These are phyloP conservation scores for Imleria badia DNA, from an alignment of 768 basidiomycete species.

Conservation along the genomic window DNA sequence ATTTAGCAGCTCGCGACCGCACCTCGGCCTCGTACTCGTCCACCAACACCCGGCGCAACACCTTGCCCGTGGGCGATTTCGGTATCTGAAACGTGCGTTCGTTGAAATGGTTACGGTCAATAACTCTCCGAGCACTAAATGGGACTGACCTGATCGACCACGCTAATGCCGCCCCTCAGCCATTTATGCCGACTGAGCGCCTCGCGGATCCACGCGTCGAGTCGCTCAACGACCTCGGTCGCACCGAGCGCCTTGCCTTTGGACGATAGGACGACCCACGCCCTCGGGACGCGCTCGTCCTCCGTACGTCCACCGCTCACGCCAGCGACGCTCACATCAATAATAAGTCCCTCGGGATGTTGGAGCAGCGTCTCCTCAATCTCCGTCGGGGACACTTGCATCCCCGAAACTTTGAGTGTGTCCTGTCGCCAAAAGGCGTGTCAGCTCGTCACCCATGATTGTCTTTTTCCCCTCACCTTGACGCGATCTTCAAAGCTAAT, in stretches of 20 bases:
- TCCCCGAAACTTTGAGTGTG: slow-evolving; percentile 76
- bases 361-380: slow-evolving; percentile 66
- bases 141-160: slow-evolving; percentile 56
- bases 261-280: slow-evolving; percentile 71
- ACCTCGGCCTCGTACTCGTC: slow-evolving; percentile 49
- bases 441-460: not conserved
- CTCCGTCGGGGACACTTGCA: slow-evolving; percentile 78
- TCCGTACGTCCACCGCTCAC: slow-evolving; percentile 67
- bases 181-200: slow-evolving; percentile 75
- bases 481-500: slow-evolving; percentile 69
- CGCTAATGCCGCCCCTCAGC: slow-evolving; percentile 68
- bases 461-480: slow-evolving; percentile 47
- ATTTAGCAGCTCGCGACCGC: slow-evolving; percentile 20
- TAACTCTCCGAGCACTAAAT: not conserved
- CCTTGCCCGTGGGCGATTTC: slow-evolving; percentile 74
- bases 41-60: slow-evolving; percentile 58
- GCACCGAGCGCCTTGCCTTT: slow-evolving; percentile 51
- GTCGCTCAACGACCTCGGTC: slow-evolving; percentile 38
- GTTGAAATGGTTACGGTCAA: not conserved
- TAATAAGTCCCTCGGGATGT: slow-evolving; percentile 60
- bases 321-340: slow-evolving; percentile 70
- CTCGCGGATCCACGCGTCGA: slow-evolving; percentile 62
- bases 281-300: slow-evolving; percentile 74
- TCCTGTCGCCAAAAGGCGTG: slow-evolving; percentile 43
- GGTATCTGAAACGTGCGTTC: slow-evolving; percentile 47